Evolutionary conservation across 139 green algal species (phyloP).

Genomic region (Tetradesmus obliquus): DNA sequence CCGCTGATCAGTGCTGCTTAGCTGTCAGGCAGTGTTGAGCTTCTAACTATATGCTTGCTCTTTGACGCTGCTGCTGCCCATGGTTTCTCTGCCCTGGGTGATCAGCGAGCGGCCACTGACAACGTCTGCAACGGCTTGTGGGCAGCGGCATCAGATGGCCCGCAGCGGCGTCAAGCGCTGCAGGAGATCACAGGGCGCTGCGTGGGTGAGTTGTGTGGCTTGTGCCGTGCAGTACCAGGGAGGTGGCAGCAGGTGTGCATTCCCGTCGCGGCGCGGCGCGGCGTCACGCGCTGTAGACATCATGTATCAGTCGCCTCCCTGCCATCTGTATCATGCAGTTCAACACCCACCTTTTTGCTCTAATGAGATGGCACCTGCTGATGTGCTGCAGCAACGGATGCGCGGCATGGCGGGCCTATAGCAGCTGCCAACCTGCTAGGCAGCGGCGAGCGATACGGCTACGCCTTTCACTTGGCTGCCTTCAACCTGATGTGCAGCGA

Average conservation of each 20-base stretch:
- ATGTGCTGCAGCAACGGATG: slow-evolving; percentile 1
- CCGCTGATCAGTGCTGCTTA: too few species aligned
- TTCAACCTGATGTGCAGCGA: background rate
- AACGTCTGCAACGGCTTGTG: background rate
- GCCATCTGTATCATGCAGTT: too few species aligned
- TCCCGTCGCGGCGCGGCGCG: too few species aligned
- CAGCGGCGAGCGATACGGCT: background rate
- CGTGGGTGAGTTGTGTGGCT: slow-evolving; percentile 16
- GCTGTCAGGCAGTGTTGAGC: too few species aligned
- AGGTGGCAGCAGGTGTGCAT: background rate
- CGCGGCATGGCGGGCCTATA: background rate
- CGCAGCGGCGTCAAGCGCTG: background rate
- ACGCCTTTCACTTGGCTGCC: background rate
- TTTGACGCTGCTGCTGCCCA: background rate
- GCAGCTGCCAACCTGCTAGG: background rate
- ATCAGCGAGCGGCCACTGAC: background rate
- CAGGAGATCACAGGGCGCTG: slow-evolving; percentile 7
- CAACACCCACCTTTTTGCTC: too few species aligned
- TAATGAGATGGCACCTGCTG: background rate
- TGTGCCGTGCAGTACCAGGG: too few species aligned
- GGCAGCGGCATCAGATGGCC: background rate
- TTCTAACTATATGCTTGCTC: too few species aligned
- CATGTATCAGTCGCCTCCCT: too few species aligned
- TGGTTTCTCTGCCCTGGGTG: too few species aligned
- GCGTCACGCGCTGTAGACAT: too few species aligned